phyloP scores from a whole-genome alignment of 441 rosid genomes.

The Biscutella laevigata region DNA sequence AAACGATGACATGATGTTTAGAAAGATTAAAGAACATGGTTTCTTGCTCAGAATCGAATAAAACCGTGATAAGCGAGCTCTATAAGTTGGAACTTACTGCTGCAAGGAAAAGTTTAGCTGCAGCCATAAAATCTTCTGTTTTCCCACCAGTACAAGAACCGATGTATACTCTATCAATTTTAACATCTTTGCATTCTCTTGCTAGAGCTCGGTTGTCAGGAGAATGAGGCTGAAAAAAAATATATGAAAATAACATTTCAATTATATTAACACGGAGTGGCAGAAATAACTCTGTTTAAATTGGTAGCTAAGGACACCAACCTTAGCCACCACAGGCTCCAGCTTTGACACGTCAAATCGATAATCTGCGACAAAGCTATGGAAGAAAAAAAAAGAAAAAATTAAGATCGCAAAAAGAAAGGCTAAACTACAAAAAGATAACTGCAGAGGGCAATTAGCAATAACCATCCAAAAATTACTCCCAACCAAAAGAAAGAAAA shows the following conservation, averaged over 20 bases:
- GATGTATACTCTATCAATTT: constrained; percentile 90
- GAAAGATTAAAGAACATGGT: background rate
- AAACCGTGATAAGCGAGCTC: background rate
- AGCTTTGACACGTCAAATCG: constrained; percentile 78
- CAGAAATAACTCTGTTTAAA: background rate
- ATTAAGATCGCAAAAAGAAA: background rate
- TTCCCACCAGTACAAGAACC: constrained; percentile 99
- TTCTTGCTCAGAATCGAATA: background rate
- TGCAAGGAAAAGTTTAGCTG: constrained; percentile 76
- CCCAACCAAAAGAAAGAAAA: background rate
- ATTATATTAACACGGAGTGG: background rate
- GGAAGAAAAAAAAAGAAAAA: constrained; percentile 12
- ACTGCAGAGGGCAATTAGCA: background rate
- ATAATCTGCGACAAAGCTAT: constrained; percentile 68
- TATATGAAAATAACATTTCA: background rate
- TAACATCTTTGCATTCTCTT: constrained; percentile 97
- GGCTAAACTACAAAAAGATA: background rate
- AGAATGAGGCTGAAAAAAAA: constrained; percentile 78
- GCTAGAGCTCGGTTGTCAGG: constrained; percentile 96
- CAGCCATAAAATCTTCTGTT: constrained; percentile 91
- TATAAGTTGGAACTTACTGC: constrained; percentile 45
- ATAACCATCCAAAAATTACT: background rate
- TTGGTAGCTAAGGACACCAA: constrained; percentile 22
- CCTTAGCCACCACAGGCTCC: constrained; percentile 98
- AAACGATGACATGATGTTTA: background rate